Base-by-base conservation (phyloP, 257 asterid species). In the Lithospermum erythrorhizon region DNA sequence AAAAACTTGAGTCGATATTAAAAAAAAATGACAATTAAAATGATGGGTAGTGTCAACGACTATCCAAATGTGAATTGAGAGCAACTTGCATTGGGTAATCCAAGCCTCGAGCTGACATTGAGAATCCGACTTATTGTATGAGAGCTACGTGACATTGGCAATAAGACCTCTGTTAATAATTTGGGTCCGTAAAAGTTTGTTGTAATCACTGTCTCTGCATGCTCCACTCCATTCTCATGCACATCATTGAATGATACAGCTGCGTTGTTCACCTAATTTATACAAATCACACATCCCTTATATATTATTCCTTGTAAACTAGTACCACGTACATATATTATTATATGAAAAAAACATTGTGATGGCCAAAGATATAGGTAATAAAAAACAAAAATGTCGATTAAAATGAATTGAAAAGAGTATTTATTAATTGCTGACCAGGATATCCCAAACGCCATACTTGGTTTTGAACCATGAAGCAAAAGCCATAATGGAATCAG, bases 101-200 rank as follows among this genome's bases (percentile, higher is more conserved):
- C 96, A 47, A 85, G 96, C 75, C 95, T 80, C 21, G 96, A 88
- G 83, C 85, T 88, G 25, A 88, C 55, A 71, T 88, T 88, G 48
- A 88, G 75, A 47, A 88, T 80, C 57, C 94, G 73, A 29, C 68
- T 64, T 18, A 61, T 62, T 14, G 81, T 51, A 13, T 3, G 0
- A 53, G 81, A 9, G 35, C 75, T 65, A n/a, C 93, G 81, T 61
- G 83, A 71, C 61, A 73, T 23, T 18, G 93, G 89, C 69, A 80
- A 55, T 20, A 86, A 87, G 16, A 85, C 79, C 65, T 83, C 83
- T 0, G 55, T 83, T 19, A 86, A 78, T 61, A 72, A 54, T 69
- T 86, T 86, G n/a, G 95, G 74, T 24, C 95, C 93, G 62, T 69
- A 81, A 59, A 73, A 84, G 57, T 84, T 84, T 30, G 90, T 84